Conservation (phyloP, 2,329 filamentous ascomycete genomes). For the Dothideomycetidae sp. region DNA sequence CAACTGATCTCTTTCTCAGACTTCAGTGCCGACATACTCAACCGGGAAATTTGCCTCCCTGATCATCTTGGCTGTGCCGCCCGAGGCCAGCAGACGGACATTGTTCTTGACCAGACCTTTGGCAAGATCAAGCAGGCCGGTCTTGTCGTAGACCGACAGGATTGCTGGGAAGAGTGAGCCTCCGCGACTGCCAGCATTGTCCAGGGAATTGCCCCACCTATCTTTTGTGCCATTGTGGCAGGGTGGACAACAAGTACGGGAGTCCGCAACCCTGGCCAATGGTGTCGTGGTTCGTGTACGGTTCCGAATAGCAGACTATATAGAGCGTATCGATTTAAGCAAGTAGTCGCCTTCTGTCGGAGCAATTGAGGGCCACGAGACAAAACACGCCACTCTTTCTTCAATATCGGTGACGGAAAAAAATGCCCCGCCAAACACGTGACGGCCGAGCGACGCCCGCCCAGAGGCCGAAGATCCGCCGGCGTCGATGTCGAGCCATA, state of each 20-base stretch:
- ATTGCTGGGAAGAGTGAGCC: constrained; percentile 47
- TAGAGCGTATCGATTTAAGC: no score
- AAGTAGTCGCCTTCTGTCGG: no score
- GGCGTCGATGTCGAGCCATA: neutral
- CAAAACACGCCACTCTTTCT: neutral
- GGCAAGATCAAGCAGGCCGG: constrained; percentile 78
- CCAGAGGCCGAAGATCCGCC: neutral
- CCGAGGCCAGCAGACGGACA: constrained; percentile 85
- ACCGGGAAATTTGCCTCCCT: constrained; percentile 91
- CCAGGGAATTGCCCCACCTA: constrained; percentile 3
- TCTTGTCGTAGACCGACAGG: constrained; percentile 98
- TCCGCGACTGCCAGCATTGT: constrained; percentile 1
- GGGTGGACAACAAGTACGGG: no score
- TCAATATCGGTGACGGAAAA: no score
- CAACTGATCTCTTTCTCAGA: neutral
- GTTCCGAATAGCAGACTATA: no score
- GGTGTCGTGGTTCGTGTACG: no score
- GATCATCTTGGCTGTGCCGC: constrained; percentile 91
- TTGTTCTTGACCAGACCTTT: constrained; percentile 80
- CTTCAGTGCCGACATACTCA: constrained; percentile 42
- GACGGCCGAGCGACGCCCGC: neutral
- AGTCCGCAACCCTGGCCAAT: no score
- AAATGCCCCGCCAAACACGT: no score
- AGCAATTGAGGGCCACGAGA: neutral
- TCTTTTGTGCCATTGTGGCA: constrained; percentile 9